Percentiles rank a stretch among this genome's conserved stretches.
Evolutionary conservation across 495 filamentous ascomycete genomes (phyloP).

Genomic region (Trichoderma reesei): DNA sequence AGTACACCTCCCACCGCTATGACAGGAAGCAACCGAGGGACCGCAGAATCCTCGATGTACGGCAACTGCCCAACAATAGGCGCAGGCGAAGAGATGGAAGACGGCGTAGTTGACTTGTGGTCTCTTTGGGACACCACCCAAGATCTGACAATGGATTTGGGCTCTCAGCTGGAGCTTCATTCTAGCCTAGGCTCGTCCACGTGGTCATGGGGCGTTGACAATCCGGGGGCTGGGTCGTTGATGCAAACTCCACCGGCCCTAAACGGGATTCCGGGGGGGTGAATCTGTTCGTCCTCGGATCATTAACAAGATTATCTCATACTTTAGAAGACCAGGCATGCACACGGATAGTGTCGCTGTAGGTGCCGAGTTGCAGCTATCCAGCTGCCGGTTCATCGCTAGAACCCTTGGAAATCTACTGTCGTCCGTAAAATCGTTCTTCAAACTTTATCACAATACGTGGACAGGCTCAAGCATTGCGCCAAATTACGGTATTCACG

Average conservation of each 20-base stretch:
- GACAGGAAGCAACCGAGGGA: neutral
- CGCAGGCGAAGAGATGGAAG: neutral
- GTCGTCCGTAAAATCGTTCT: no score
- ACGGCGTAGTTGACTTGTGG: slow-evolving; percentile 9
- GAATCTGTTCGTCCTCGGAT: neutral
- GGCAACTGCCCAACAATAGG: neutral
- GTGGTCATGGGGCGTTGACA: slow-evolving; percentile 11
- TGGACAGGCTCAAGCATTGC: no score
- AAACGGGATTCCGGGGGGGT: no score
- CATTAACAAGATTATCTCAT: no score
- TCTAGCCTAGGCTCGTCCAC: slow-evolving; percentile 8
- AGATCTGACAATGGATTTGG: slow-evolving; percentile 11
- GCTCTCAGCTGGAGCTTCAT: slow-evolving; percentile 12
- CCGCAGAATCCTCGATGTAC: neutral
- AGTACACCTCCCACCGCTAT: slow-evolving; percentile 6
- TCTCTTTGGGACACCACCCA: slow-evolving; percentile 12
- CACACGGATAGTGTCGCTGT: neutral
- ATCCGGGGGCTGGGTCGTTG: slow-evolving; percentile 2
- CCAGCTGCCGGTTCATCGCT: no score
- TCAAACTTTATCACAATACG: no score
- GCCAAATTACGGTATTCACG: no score
- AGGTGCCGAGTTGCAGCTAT: no score
- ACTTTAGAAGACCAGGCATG: no score
- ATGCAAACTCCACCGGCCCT: neutral
- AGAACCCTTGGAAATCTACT: no score